A percentile compares a stretch with the other conserved stretches of the same genome.
Evolutionary conservation across 805 yeast species (phyloP).

Genomic region (Wickerhamiella bombiphila): DNA sequence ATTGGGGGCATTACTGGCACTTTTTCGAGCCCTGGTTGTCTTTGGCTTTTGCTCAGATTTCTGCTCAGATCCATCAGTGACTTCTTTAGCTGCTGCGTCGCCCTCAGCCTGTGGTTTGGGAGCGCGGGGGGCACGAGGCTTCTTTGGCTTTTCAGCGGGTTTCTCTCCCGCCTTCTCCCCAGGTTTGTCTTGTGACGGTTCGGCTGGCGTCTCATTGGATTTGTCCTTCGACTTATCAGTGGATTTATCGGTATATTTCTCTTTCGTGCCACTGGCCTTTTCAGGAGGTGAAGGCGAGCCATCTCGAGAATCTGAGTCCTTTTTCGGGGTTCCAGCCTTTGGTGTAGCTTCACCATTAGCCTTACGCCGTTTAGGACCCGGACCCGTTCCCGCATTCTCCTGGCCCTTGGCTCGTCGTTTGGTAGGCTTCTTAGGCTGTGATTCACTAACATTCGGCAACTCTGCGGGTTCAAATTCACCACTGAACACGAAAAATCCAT

Average conservation of each 20-base stretch:
- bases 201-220: not conserved
- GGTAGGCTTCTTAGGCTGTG: slow-evolving; percentile 11
- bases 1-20: not conserved
- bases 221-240: not conserved
- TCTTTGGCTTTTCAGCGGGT: slow-evolving; percentile 4
- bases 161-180: slow-evolving; percentile 2
- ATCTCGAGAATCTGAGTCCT: too few species aligned
- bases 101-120: slow-evolving; percentile 2
- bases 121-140: slow-evolving; percentile 8
- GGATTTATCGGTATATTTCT: too few species aligned
- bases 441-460: slow-evolving; percentile 9
- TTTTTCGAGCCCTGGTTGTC: not conserved
- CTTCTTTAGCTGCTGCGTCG: not conserved
- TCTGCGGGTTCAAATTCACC: slow-evolving; percentile 49
- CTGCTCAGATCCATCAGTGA: not conserved
- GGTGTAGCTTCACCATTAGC: slow-evolving; percentile 2
- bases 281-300: too few species aligned
- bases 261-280: too few species aligned
- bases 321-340: too few species aligned
- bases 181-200: slow-evolving; percentile 4
- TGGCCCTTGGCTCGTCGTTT: slow-evolving; percentile 12
- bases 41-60: not conserved
- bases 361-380: not conserved
- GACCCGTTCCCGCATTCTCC: not conserved
- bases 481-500: slow-evolving; percentile 89